phyloP scores from a whole-genome alignment of 139 green algal genomes.

The Picocystis salinarum region DNA sequence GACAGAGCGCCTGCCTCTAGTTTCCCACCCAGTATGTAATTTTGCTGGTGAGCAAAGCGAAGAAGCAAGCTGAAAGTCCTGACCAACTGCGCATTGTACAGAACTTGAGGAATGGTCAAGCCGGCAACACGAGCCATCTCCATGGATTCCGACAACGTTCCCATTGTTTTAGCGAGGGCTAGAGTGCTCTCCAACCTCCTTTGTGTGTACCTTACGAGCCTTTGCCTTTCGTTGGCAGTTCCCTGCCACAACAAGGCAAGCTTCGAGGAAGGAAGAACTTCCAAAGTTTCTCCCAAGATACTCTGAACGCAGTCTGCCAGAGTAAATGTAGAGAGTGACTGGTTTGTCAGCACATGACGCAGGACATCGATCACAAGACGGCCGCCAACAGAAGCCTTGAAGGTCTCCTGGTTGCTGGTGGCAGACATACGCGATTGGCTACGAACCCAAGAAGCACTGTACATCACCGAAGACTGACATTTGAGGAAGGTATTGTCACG shows the following conservation, averaged over 20 bases:
- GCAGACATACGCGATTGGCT: constrained; percentile 35
- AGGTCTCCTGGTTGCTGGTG: constrained; percentile 60
- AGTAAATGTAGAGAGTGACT: constrained; percentile 50
- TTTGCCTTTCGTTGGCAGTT: too few relatives aligned
- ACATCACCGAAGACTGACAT: too few relatives aligned
- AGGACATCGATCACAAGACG: constrained; percentile 43
- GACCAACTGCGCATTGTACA: constrained; percentile 62
- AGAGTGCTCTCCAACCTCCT: too few relatives aligned
- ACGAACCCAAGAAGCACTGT: constrained; percentile 30
- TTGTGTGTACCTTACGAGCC: too few relatives aligned
- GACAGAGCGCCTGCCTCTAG: constrained; percentile 21
- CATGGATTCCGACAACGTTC: constrained; percentile 44
- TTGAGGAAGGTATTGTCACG: too few relatives aligned
- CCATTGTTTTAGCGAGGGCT: constrained; percentile 35
- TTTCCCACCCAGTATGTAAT: constrained; percentile 23
- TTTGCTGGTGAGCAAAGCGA: constrained; percentile 25
- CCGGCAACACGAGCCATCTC: constrained; percentile 63
- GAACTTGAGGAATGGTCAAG: constrained; percentile 37
- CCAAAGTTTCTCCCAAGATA: constrained; percentile 29
- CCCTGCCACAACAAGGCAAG: too few relatives aligned
- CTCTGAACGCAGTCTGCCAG: constrained; percentile 43
- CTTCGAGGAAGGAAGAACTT: too few relatives aligned
- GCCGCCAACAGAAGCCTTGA: constrained; percentile 19
- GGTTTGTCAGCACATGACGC: constrained; percentile 33
- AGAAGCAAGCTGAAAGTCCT: constrained; percentile 44